phyloP scores from a whole-genome alignment of 2,329 filamentous ascomycete genomes.

The Phoma herbarum region DNA sequence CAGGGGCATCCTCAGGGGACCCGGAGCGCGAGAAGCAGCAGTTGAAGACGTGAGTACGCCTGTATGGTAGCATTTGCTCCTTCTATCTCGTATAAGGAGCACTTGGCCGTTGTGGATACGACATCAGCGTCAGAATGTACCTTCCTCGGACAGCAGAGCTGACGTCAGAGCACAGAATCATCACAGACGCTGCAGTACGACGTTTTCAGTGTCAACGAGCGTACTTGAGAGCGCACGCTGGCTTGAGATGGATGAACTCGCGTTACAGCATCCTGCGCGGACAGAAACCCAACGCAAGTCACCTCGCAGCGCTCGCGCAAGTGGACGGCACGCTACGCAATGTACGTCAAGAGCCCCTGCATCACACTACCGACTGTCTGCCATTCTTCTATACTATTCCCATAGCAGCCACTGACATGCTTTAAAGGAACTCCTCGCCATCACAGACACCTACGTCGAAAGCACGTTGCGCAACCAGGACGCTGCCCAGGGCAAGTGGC shows the following conservation, averaged over 20 bases:
- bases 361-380: not conserved
- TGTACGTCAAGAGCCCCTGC: conserved; percentile 49
- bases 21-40: conserved; percentile 65
- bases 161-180: conserved; percentile 58
- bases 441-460: conserved; percentile 66
- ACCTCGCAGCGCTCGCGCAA: conserved; percentile 59
- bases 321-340: conserved; percentile 59
- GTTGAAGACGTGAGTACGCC: conserved; percentile 61
- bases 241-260: conserved; percentile 66
- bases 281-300: conserved; percentile 58
- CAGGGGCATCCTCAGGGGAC: conserved; percentile 54
- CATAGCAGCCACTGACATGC: conserved; percentile 20
- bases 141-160: conserved; percentile 23
- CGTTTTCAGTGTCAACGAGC: conserved; percentile 69
- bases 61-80: not conserved
- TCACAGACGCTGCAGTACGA: conserved; percentile 66
- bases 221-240: conserved; percentile 67
- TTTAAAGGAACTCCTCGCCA: conserved; percentile 62
- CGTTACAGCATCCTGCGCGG: conserved; percentile 62
- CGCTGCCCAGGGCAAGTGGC: conserved; percentile 66
- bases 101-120: not conserved
- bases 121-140: conserved; percentile 6
- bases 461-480: conserved; percentile 65
- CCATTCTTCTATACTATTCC: not conserved
- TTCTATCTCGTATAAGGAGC: not conserved